phyloP scores from a whole-genome alignment of 2,329 filamentous ascomycete genomes.

The Colletotrichum incanum region DNA sequence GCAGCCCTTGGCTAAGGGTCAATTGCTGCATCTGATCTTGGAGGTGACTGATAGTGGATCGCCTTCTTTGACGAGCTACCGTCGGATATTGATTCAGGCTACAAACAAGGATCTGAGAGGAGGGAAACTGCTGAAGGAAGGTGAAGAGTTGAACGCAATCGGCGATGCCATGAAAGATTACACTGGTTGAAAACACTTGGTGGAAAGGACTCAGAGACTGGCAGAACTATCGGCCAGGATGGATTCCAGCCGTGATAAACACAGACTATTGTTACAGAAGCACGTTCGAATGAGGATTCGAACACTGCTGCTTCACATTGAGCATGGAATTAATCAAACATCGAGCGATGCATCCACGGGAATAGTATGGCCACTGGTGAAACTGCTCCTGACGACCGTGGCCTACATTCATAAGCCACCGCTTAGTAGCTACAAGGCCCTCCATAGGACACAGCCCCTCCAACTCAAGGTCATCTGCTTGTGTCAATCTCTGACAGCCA shows the following conservation, averaged over 20 bases:
- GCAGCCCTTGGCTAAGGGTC: slow-evolving; percentile 49
- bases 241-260: neutral
- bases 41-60: slow-evolving; percentile 63
- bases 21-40: slow-evolving; percentile 64
- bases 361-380: neutral
- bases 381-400: neutral
- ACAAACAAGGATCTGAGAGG: slow-evolving; percentile 49
- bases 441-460: neutral
- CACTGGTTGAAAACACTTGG: neutral
- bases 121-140: neutral
- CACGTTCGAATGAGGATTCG: neutral
- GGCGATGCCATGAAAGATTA: slow-evolving; percentile 37
- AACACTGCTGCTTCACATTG: neutral
- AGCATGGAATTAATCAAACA: neutral
- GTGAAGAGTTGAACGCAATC: slow-evolving; percentile 13
- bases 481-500: slow-evolving; percentile 28
- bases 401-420: neutral
- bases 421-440: no score
- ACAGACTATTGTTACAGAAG: neutral
- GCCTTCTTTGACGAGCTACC: slow-evolving; percentile 63
- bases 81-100: slow-evolving; percentile 58
- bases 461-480: neutral
- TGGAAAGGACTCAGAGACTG: neutral
- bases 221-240: neutral
- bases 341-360: neutral